These are phyloP conservation scores for Penicillium sp. DNA, from an alignment of 2,329 filamentous ascomycete genomes.

Conservation along the genomic window DNA sequence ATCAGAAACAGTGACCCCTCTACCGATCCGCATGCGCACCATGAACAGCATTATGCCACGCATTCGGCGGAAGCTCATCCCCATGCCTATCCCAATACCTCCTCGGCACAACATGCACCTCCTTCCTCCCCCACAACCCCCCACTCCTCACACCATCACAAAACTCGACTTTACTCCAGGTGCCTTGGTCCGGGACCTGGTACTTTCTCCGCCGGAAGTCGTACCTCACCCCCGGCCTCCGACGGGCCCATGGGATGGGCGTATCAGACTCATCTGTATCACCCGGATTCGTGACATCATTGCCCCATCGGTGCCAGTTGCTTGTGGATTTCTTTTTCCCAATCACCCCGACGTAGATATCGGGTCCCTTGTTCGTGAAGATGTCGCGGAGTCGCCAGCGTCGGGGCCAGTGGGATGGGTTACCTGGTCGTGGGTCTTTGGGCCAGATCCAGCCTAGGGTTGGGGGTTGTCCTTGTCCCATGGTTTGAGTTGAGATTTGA, in stretches of 20 bases:
- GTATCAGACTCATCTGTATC: constrained; percentile 4
- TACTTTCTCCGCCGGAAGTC: constrained; percentile 33
- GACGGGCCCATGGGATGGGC: constrained; percentile 19
- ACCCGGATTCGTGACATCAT: background rate
- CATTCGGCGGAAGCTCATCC: constrained; percentile 14
- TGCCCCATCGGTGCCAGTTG: constrained; percentile 16
- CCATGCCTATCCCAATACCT: constrained; percentile 25
- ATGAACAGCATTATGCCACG: constrained; percentile 25
- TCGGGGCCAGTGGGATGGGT: constrained; percentile 28
- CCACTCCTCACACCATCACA: constrained; percentile 15
- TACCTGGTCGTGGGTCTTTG: constrained; percentile 35
- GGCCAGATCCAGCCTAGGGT: constrained; percentile 35
- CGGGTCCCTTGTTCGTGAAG: constrained; percentile 38
- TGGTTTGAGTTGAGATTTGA: background rate
- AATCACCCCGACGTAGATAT: constrained; percentile 38
- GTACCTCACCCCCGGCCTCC: constrained; percentile 23
- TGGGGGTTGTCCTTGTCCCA: constrained; percentile 1
- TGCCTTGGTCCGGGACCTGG: constrained; percentile 22
- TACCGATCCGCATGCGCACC: constrained; percentile 12
- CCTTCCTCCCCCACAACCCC: constrained; percentile 4
- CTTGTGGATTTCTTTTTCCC: constrained; percentile 4
- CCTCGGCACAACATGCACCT: constrained; percentile 23
- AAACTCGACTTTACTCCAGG: constrained; percentile 31
- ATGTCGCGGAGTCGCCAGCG: constrained; percentile 35
- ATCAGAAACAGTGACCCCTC: background rate